Evolutionary conservation across 2,329 filamentous ascomycete species (phyloP).

Genomic region (Fusarium mangiferae): DNA sequence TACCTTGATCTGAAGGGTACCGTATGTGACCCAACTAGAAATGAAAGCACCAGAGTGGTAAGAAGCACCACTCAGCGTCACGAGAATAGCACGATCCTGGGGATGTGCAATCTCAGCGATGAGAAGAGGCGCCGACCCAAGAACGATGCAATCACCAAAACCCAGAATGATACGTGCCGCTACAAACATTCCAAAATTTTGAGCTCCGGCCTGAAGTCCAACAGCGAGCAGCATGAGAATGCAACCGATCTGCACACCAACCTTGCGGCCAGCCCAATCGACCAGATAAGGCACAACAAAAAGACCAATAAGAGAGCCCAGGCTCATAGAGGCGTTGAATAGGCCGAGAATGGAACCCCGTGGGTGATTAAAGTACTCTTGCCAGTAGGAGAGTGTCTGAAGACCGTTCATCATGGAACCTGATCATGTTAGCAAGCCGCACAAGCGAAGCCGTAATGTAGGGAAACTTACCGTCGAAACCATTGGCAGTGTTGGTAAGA

Average conservation of each 20-base stretch:
- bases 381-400: slow-evolving; percentile 24
- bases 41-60: slow-evolving; percentile 18
- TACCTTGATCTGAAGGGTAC: slow-evolving; percentile 17
- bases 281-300: slow-evolving; percentile 27
- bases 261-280: slow-evolving; percentile 18
- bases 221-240: slow-evolving; percentile 18
- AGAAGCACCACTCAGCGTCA: slow-evolving; percentile 2
- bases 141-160: slow-evolving; percentile 9
- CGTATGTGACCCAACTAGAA: slow-evolving; percentile 15
- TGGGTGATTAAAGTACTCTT: slow-evolving; percentile 25
- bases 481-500: slow-evolving; percentile 18
- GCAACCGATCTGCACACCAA: slow-evolving; percentile 16
- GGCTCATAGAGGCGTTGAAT: slow-evolving; percentile 28
- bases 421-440: accelerated
- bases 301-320: slow-evolving; percentile 23
- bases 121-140: slow-evolving; percentile 9
- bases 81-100: slow-evolving; percentile 18
- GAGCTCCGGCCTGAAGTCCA: slow-evolving; percentile 11
- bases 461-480: neutral
- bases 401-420: slow-evolving; percentile 25
- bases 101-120: slow-evolving; percentile 11
- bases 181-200: slow-evolving; percentile 29
- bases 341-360: slow-evolving; percentile 12
- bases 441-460: accelerated
- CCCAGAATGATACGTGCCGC: slow-evolving; percentile 20